phyloP scores from a whole-genome alignment of 2,329 filamentous ascomycete genomes.

The Pyrenophora tritici-repentis region DNA sequence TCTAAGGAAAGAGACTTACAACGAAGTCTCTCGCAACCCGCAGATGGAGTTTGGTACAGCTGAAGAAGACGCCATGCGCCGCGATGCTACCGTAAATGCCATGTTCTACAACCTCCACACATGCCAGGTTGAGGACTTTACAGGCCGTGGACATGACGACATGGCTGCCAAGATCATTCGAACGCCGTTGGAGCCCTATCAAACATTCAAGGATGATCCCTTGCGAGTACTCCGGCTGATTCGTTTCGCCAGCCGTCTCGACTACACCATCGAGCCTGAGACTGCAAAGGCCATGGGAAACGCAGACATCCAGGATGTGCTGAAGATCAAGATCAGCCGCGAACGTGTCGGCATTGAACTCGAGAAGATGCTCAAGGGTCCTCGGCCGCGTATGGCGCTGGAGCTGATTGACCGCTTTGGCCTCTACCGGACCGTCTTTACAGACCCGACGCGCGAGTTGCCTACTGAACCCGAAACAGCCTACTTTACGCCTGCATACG shows the following conservation, averaged over 20 bases:
- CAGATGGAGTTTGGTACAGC: constrained; percentile 93
- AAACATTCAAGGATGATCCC: constrained; percentile 95
- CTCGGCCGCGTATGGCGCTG: constrained; percentile 66
- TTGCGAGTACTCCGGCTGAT: constrained; percentile 84
- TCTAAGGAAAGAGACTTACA: constrained; percentile 87
- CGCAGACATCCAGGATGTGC: constrained; percentile 73
- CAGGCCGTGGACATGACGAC: constrained; percentile 72
- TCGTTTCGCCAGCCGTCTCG: constrained; percentile 83
- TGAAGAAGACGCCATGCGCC: constrained; percentile 83
- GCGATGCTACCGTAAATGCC: constrained; percentile 93
- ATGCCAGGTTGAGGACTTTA: constrained; percentile 81
- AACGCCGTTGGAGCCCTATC: constrained; percentile 83
- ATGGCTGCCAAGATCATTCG: constrained; percentile 74
- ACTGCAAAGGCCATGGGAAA: constrained; percentile 78
- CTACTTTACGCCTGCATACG: constrained; percentile 68
- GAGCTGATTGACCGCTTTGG: constrained; percentile 67
- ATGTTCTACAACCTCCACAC: constrained; percentile 94
- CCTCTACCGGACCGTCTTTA: constrained; percentile 76
- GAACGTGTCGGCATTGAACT: constrained; percentile 87
- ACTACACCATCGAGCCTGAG: constrained; percentile 74
- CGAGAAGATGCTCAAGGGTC: constrained; percentile 83
- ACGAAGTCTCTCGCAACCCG: constrained; percentile 86
- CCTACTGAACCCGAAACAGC: constrained; percentile 61
- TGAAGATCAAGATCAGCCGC: constrained; percentile 88
- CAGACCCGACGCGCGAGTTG: constrained; percentile 64